Evolutionary conservation across 257 asterid genomes (phyloP).

Genomic region (Solanum okadae): DNA sequence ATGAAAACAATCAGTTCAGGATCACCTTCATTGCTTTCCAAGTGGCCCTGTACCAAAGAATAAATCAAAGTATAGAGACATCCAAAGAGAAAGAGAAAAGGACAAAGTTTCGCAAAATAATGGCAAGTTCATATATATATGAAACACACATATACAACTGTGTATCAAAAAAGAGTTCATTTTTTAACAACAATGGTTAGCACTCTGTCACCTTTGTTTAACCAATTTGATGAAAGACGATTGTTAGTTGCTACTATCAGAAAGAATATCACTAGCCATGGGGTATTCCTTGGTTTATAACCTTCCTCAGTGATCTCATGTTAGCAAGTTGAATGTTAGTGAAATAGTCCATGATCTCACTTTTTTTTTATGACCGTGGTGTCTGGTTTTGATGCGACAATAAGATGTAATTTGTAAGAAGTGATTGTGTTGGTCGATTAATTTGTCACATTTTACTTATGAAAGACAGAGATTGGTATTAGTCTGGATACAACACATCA

Average conservation of each 20-base stretch:
- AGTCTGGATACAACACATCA: background rate
- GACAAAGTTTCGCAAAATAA: background rate
- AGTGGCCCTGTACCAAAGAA: constrained; percentile 48
- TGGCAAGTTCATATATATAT: background rate
- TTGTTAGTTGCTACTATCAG: background rate
- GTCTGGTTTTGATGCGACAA: background rate
- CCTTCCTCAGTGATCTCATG: background rate
- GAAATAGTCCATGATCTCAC: background rate
- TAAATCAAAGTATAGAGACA: background rate
- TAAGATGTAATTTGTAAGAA: background rate
- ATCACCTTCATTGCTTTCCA: constrained; percentile 97
- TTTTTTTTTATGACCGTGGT: background rate
- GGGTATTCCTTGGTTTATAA: background rate
- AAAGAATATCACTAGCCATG: background rate
- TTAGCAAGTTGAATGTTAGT: background rate
- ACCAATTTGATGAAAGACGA: background rate
- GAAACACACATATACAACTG: background rate
- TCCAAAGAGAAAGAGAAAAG: background rate
- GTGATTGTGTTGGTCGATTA: background rate
- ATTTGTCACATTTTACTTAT: background rate
- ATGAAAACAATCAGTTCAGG: constrained; percentile 92
- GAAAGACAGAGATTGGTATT: background rate
- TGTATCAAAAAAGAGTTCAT: background rate
- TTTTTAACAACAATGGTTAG: background rate
- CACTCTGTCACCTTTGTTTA: background rate